A percentile compares a stretch with the other conserved stretches of the same genome.
Evolutionary conservation across 2,329 filamentous ascomycete species (phyloP).

Genomic region (Aspergillus intermedius): DNA sequence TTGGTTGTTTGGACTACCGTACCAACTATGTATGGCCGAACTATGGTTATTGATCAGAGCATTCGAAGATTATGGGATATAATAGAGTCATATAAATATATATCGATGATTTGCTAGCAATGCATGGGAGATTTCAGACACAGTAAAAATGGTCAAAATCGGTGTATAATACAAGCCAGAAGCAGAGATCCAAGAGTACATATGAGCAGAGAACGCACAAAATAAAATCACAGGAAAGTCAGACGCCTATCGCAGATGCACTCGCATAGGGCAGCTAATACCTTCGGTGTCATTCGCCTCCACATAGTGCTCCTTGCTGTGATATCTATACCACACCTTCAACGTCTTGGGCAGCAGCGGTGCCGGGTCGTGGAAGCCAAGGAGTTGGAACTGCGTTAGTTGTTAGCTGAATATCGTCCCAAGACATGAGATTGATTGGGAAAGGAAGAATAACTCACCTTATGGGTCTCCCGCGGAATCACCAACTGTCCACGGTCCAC

Average conservation of each 20-base stretch:
- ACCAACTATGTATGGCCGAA: background rate
- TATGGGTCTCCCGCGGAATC: slow-evolving; percentile 29
- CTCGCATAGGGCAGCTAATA: slow-evolving; percentile 33
- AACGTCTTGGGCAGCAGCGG: slow-evolving; percentile 36
- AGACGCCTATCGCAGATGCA: slow-evolving; percentile 20
- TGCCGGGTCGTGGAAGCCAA: slow-evolving; percentile 40
- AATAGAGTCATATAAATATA: background rate
- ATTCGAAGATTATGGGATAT: background rate
- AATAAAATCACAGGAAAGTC: background rate
- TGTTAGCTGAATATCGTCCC: slow-evolving; percentile 11
- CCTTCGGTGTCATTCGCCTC: slow-evolving; percentile 33
- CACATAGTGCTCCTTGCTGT: slow-evolving; percentile 31
- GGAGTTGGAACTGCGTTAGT: slow-evolving; percentile 30
- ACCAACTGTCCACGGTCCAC: slow-evolving; percentile 37
- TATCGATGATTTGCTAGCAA: background rate
- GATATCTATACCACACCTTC: slow-evolving; percentile 38
- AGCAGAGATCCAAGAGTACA: background rate
- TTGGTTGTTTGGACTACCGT: background rate
- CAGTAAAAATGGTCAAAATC: no score
- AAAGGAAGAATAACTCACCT: slow-evolving; percentile 19
- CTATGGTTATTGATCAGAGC: background rate
- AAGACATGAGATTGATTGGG: background rate
- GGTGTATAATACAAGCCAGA: background rate
- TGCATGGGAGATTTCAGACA: background rate
- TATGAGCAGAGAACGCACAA: background rate